Evolutionary conservation across 768 basidiomycete genomes (phyloP).

Genomic region (Leccinum longicurvipes): DNA sequence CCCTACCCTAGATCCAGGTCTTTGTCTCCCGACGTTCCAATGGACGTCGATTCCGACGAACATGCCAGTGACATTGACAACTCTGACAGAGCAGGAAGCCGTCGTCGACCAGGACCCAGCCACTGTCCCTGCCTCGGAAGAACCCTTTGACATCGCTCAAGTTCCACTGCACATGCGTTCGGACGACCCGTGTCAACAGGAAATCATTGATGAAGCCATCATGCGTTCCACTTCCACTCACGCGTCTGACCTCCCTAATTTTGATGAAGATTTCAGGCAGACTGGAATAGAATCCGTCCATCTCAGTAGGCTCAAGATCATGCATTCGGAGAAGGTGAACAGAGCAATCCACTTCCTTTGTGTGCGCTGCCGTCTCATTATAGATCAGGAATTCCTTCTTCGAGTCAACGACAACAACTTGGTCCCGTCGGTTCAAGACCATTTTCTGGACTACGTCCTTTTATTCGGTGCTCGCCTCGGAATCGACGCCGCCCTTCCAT

Average conservation of each 20-base stretch:
- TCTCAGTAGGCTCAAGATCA: background rate
- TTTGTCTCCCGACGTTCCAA: too few relatives aligned
- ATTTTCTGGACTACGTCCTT: background rate
- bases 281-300: background rate
- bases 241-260: background rate
- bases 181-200: background rate
- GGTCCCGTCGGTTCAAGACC: background rate
- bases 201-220: background rate
- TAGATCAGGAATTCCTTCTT: background rate
- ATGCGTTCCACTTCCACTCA: background rate
- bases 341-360: too few relatives aligned
- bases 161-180: background rate
- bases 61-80: too few relatives aligned
- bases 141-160: background rate
- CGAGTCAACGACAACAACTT: background rate
- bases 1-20: too few relatives aligned
- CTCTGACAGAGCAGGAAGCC: too few relatives aligned
- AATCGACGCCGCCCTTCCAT: background rate
- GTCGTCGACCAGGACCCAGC: background rate
- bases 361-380: background rate
- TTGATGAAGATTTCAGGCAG: background rate
- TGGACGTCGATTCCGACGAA: too few relatives aligned
- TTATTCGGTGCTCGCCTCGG: background rate
- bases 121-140: background rate
- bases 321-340: background rate